These are phyloP conservation scores for Podaxis pistillaris DNA, from an alignment of 768 basidiomycete genomes.

Conservation along the genomic window DNA sequence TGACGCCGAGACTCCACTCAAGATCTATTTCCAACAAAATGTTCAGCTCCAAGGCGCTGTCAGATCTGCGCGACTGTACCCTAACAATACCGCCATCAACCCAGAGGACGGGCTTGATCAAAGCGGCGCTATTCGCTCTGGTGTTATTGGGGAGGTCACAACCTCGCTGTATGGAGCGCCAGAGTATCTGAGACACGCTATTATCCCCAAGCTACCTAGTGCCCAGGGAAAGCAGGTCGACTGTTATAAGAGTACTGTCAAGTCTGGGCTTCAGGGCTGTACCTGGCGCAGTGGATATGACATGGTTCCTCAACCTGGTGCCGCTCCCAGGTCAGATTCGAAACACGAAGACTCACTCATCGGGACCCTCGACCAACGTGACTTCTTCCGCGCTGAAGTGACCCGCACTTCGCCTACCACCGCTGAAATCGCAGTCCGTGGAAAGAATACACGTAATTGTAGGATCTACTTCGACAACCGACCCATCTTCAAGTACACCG, in stretches of 20 bases:
- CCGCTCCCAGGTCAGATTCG: conserved; percentile 11
- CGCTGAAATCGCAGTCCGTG: conserved; percentile 50
- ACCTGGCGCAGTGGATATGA: conserved; percentile 39
- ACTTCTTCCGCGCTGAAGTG: conserved; percentile 35
- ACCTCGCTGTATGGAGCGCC: conserved; percentile 46
- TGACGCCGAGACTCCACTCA: conserved; percentile 56
- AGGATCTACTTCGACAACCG: conserved; percentile 49
- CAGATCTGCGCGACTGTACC: conserved; percentile 16
- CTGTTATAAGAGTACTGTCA: conserved; percentile 26
- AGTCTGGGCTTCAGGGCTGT: conserved; percentile 45
- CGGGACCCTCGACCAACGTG: background rate
- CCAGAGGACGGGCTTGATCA: background rate
- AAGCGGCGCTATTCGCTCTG: background rate
- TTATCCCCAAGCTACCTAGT: conserved; percentile 55
- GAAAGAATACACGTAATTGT: conserved; percentile 64
- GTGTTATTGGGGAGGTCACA: conserved; percentile 23
- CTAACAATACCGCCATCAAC: conserved; percentile 23
- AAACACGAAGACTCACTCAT: background rate
- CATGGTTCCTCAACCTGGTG: conserved; percentile 38
- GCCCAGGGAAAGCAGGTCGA: conserved; percentile 32
- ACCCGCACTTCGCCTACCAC: conserved; percentile 39
- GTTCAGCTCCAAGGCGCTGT: conserved; percentile 40
- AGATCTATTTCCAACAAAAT: conserved; percentile 68
- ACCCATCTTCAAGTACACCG: conserved; percentile 38
- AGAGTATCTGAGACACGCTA: conserved; percentile 36